Evolutionary conservation across 2,329 filamentous ascomycete genomes (phyloP).

Genomic region (Penicillium thymicola): DNA sequence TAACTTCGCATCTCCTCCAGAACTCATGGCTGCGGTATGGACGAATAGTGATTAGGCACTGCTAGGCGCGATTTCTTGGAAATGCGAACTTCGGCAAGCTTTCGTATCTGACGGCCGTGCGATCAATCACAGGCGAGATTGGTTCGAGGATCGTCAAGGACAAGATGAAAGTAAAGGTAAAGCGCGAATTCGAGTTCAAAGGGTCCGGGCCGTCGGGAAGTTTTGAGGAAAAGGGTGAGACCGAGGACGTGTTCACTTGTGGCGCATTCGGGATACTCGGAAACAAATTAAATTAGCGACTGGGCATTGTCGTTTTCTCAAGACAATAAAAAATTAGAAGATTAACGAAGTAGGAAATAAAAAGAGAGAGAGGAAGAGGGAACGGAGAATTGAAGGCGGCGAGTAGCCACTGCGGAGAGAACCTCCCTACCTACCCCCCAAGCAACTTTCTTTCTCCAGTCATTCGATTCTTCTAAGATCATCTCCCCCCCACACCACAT

Average conservation of each 20-base stretch:
- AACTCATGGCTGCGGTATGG: constrained; percentile 52
- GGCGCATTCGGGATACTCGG: constrained; percentile 14
- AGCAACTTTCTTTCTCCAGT: constrained; percentile 8
- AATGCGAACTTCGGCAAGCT: constrained; percentile 8
- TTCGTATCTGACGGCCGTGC: constrained; percentile 4
- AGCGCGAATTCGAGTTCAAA: constrained; percentile 1
- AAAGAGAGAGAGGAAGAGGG: constrained; percentile 5
- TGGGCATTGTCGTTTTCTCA: constrained; percentile 11
- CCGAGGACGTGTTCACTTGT: constrained; percentile 10
- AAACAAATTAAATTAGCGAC: constrained; percentile 14
- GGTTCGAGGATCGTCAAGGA: constrained; percentile 3
- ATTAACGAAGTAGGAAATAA: constrained; percentile 9
- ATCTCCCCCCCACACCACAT: constrained; percentile 5
- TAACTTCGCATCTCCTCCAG: constrained; percentile 95
- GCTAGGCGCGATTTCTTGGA: constrained; percentile 2
- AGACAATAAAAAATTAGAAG: constrained; percentile 1
- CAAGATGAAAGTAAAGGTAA: background rate
- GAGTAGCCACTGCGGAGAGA: constrained; percentile 28
- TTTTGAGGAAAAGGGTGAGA: constrained; percentile 18
- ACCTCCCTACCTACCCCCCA: constrained; percentile 16
- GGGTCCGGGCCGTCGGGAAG: background rate
- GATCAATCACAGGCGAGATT: constrained; percentile 21
- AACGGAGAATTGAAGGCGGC: constrained; percentile 25
- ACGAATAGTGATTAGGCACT: constrained; percentile 12
- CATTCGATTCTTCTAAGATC: constrained; percentile 8